These are phyloP conservation scores for Ganoderma boninense DNA, from an alignment of 1,284 basidiomycete species.

Conservation along the genomic window DNA sequence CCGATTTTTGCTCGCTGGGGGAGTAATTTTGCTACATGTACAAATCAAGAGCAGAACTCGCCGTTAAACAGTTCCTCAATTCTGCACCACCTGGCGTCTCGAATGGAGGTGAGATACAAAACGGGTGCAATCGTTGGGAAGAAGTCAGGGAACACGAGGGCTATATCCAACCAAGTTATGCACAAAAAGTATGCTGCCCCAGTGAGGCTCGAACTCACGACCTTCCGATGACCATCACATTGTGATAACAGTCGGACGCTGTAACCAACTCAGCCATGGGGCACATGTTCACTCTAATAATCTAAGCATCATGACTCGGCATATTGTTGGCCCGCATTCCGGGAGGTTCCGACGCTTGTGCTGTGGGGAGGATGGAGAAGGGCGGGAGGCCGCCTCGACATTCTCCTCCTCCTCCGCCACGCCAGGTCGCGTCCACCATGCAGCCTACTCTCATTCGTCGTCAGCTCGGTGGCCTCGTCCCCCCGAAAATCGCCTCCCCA, in stretches of 20 bases:
- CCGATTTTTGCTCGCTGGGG: too few relatives aligned
- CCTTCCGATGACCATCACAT: constrained; percentile 60
- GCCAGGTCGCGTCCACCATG: constrained; percentile 58
- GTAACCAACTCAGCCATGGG: constrained; percentile 86
- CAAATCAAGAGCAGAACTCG: too few relatives aligned
- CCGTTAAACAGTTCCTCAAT: too few relatives aligned
- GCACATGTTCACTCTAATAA: constrained; percentile 45
- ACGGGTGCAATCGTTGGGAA: too few relatives aligned
- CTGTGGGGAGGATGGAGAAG: constrained; percentile 1
- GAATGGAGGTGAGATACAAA: too few relatives aligned
- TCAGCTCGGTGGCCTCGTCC: constrained; percentile 84
- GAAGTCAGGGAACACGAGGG: too few relatives aligned
- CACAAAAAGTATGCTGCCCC: constrained; percentile 54
- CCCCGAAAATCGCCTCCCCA: constrained; percentile 95
- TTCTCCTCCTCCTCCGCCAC: constrained; percentile 28
- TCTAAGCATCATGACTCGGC: background rate
- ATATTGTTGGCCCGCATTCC: background rate
- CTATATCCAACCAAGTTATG: background rate
- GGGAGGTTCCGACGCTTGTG: constrained; percentile 30
- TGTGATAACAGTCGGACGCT: constrained; percentile 79
- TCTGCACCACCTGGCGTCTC: too few relatives aligned
- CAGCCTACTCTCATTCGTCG: constrained; percentile 85
- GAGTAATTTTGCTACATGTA: too few relatives aligned
- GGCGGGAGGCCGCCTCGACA: constrained; percentile 11
- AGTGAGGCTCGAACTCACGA: constrained; percentile 80